phyloP scores from a whole-genome alignment of 257 asterid species.

The Lithospermum erythrorhizon region DNA sequence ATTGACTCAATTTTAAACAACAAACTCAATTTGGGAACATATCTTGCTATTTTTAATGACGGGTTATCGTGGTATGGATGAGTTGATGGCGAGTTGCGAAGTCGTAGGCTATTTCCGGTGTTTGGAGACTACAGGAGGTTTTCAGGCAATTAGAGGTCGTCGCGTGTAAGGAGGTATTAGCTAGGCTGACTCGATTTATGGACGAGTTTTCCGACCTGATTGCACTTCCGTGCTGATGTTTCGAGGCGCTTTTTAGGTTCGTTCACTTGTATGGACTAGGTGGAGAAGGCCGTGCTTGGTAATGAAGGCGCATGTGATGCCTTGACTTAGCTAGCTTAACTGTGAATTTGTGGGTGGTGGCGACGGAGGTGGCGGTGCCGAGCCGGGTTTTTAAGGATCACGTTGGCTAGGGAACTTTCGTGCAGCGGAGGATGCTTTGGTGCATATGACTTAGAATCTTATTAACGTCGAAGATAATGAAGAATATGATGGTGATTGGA shows the following conservation, averaged over 20 bases:
- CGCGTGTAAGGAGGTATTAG: constrained; percentile 36
- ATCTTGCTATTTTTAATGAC: constrained; percentile 45
- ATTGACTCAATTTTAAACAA: constrained; percentile 53
- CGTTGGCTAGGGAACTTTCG: constrained; percentile 72
- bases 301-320: constrained; percentile 29
- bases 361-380: constrained; percentile 57
- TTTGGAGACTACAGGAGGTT: constrained; percentile 78
- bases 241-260: constrained; percentile 81
- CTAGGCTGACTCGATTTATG: constrained; percentile 43
- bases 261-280: constrained; percentile 81
- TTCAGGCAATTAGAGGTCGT: constrained; percentile 73
- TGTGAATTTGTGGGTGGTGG: constrained; percentile 73
- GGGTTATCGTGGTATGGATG: constrained; percentile 43
- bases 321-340: constrained; percentile 68
- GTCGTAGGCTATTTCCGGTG: constrained; percentile 82
- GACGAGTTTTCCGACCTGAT: constrained; percentile 73
- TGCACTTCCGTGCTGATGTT: constrained; percentile 57
- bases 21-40: constrained; percentile 57
- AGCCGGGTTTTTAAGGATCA: constrained; percentile 66
- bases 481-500: constrained; percentile 81
- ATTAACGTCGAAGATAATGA: constrained; percentile 14
- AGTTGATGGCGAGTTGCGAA: constrained; percentile 43
- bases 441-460: constrained; percentile 57
- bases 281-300: constrained; percentile 57
- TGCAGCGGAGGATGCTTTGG: constrained; percentile 87